Evolutionary conservation across 495 filamentous ascomycete genomes (phyloP).

Genomic region (Entonaema liquescens): DNA sequence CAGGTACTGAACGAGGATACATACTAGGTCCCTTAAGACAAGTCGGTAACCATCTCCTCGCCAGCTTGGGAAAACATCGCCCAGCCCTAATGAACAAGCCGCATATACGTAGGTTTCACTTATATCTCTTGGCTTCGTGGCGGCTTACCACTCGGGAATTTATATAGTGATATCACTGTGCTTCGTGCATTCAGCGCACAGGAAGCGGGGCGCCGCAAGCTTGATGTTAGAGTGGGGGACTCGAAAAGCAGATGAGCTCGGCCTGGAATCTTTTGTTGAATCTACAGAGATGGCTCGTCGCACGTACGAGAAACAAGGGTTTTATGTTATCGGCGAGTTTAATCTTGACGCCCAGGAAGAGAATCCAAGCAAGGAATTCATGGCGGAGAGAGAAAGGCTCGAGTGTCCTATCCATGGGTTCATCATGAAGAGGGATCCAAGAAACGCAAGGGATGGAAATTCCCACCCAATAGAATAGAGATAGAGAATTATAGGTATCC

Average conservation of each 20-base stretch:
- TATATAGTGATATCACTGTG: constrained; percentile 24
- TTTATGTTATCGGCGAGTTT: constrained; percentile 25
- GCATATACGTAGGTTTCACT: constrained; percentile 44
- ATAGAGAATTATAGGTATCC: not conserved
- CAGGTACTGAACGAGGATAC: constrained; percentile 1
- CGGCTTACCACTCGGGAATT: not conserved
- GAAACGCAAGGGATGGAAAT: not conserved
- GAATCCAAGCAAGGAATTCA: constrained; percentile 19
- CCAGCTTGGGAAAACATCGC: constrained; percentile 41
- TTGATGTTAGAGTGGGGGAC: constrained; percentile 50
- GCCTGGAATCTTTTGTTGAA: constrained; percentile 51
- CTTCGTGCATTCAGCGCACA: constrained; percentile 30
- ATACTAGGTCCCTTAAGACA: constrained; percentile 37
- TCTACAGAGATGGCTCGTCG: constrained; percentile 48
- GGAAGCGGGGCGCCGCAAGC: constrained; percentile 43
- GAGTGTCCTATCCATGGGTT: constrained; percentile 39
- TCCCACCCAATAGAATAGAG: not conserved
- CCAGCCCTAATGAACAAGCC: constrained; percentile 47
- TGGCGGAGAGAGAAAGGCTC: constrained; percentile 25
- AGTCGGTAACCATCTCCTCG: constrained; percentile 45
- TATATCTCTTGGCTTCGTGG: constrained; percentile 8
- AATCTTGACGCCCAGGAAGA: constrained; percentile 22
- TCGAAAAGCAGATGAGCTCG: constrained; percentile 48
- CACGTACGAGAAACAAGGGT: constrained; percentile 50
- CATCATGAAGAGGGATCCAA: constrained; percentile 31